Evolutionary conservation across 495 filamentous ascomycete genomes (phyloP).

Genomic region (Halenospora varia): DNA sequence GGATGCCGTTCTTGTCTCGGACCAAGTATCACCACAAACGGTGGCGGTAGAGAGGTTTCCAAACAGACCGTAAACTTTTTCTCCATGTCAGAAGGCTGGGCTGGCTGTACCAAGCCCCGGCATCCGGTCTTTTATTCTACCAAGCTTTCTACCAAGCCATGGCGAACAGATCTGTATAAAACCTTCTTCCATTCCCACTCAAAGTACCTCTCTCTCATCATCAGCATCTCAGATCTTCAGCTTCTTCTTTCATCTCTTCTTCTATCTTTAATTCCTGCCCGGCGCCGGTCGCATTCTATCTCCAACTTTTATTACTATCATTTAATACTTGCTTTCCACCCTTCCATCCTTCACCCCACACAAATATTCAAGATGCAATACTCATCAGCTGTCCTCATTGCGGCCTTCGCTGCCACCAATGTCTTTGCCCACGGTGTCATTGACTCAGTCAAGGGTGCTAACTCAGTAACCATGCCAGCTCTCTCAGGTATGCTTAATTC

Average conservation of each 20-base stretch:
- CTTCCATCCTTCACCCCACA: constrained; percentile 4
- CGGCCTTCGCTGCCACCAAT: constrained; percentile 27
- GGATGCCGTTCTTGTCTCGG: constrained; percentile 4
- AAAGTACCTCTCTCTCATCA: constrained; percentile 19
- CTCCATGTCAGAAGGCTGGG: constrained; percentile 12
- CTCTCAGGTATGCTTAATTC: constrained; percentile 35
- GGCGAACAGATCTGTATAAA: constrained; percentile 12
- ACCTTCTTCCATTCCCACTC: constrained; percentile 10
- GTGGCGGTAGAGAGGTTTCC: constrained; percentile 2
- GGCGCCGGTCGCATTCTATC: constrained; percentile 23
- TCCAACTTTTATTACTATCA: constrained; percentile 9
- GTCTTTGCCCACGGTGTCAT: constrained; percentile 44
- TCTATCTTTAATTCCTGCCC: constrained; percentile 15
- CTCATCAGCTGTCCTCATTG: constrained; percentile 27
- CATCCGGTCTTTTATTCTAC: constrained; percentile 14
- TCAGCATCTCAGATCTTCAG: constrained; percentile 20
- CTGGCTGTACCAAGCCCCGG: constrained; percentile 16
- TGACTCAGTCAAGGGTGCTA: constrained; percentile 46
- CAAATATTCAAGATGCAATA: constrained; percentile 28
- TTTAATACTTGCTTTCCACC: constrained; percentile 17
- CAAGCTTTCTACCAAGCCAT: constrained; percentile 4
- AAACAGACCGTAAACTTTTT: constrained; percentile 5
- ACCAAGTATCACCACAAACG: neutral
- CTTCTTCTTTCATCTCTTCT: constrained; percentile 17
- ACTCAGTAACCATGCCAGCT: constrained; percentile 51